These are phyloP conservation scores for Pichia paraexigua DNA, from an alignment of 805 yeast species.

Conservation along the genomic window DNA sequence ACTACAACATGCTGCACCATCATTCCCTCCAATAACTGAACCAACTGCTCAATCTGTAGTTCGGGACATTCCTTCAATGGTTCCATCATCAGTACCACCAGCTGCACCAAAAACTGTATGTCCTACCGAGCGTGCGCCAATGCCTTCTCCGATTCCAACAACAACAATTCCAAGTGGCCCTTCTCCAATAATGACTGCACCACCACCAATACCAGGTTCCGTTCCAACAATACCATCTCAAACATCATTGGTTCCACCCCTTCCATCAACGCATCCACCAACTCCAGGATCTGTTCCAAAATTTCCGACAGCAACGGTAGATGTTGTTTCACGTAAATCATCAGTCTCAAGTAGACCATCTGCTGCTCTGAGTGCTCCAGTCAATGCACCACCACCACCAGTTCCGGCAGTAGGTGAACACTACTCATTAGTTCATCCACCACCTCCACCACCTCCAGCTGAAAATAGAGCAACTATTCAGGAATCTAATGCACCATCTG, in stretches of 20 bases:
- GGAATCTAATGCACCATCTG: not conserved
- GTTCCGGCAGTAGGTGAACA: not conserved
- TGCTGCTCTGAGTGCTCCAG: not conserved
- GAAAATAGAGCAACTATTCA: not conserved
- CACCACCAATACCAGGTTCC: slow-evolving; percentile 19
- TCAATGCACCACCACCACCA: slow-evolving; percentile 2
- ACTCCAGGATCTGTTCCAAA: not conserved
- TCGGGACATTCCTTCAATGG: not conserved
- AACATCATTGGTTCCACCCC: slow-evolving; percentile 1
- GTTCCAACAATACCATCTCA: slow-evolving; percentile 16
- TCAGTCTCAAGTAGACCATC: not conserved
- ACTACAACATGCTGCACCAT: not conserved
- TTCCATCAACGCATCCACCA: not conserved
- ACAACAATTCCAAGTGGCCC: not conserved
- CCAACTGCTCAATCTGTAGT: not conserved
- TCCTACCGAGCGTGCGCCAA: slow-evolving; percentile 6
- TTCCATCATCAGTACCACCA: slow-evolving; percentile 15
- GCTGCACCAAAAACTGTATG: slow-evolving; percentile 12
- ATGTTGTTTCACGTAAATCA: not conserved
- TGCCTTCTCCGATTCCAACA: slow-evolving; percentile 8
- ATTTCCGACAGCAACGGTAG: not conserved
- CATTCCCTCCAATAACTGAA: not conserved
- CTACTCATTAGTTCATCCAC: slow-evolving; percentile 8
- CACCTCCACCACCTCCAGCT: slow-evolving; percentile 18
- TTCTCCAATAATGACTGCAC: not conserved